Evolutionary conservation across 1,139 yeast genomes (phyloP).

Genomic region (Sugiyamaella novakii): DNA sequence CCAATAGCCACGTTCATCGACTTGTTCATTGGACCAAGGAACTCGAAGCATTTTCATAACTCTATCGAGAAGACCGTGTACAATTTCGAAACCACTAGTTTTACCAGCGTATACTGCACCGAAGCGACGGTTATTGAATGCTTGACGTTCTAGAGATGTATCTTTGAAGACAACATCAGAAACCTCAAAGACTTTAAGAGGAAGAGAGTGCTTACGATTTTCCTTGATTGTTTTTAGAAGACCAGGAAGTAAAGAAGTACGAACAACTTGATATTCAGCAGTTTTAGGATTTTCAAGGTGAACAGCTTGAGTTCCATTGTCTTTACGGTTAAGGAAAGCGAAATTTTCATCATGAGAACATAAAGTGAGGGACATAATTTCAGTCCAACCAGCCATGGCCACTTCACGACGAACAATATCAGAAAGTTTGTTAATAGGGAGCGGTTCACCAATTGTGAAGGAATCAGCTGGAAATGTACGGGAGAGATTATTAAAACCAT

Average conservation of each 20-base stretch:
- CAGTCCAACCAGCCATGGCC: conserved; percentile 94
- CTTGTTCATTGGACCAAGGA: conserved; percentile 66
- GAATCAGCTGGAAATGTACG: conserved; percentile 81
- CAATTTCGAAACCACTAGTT: conserved; percentile 89
- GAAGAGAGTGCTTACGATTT: conserved; percentile 93
- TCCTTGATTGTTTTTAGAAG: conserved; percentile 92
- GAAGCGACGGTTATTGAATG: conserved; percentile 93
- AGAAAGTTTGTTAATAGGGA: conserved; percentile 86
- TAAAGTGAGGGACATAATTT: conserved; percentile 91
- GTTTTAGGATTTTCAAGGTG: conserved; percentile 96
- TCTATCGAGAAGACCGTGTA: conserved; percentile 93
- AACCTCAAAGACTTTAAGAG: conserved; percentile 90
- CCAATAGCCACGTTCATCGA: conserved; percentile 63
- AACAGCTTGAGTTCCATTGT: conserved; percentile 78
- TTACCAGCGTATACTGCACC: conserved; percentile 93
- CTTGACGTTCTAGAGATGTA: conserved; percentile 77
- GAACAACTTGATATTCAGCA: conserved; percentile 93
- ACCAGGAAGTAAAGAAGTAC: conserved; percentile 94
- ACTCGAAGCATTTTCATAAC: conserved; percentile 96
- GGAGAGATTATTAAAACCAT: conserved; percentile 86
- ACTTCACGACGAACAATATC: conserved; percentile 90
- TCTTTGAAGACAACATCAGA: conserved; percentile 94
- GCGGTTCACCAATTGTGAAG: conserved; percentile 80
- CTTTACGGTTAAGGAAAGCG: conserved; percentile 72
- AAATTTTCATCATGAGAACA: conserved; percentile 98